These are phyloP conservation scores for Hyparrhenia diplandra DNA, from an alignment of 176 grass and related monocot species.

Conservation along the genomic window DNA sequence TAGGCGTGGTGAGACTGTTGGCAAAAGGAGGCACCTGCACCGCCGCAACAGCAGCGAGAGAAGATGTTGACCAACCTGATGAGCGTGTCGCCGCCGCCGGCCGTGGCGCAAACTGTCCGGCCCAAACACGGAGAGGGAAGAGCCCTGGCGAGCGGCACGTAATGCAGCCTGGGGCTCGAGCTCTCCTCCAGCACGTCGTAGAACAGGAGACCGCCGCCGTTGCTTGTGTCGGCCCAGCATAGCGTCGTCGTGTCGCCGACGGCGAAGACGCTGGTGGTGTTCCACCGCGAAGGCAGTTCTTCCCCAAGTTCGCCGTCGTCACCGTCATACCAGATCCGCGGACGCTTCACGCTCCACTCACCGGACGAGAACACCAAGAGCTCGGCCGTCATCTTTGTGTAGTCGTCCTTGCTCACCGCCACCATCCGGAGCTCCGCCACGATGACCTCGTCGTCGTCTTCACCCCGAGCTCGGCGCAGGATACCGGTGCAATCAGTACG, in stretches of 20 bases:
- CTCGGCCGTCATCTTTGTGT: not conserved
- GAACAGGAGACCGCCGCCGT: fast-evolving
- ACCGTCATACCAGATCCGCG: not conserved
- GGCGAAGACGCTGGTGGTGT: not conserved
- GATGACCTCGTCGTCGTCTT: not conserved
- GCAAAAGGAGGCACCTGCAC: not conserved
- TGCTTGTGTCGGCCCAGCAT: not conserved
- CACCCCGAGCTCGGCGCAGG: not conserved
- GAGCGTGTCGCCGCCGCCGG: too few relatives aligned
- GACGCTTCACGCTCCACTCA: not conserved
- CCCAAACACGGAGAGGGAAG: not conserved
- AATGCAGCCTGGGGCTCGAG: not conserved
- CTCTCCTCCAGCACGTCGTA: not conserved
- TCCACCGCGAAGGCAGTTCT: not conserved
- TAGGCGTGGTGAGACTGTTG: not conserved
- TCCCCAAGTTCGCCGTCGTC: too few relatives aligned
- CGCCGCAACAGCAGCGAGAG: not conserved
- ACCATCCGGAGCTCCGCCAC: not conserved
- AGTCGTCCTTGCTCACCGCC: too few relatives aligned
- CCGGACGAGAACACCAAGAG: not conserved
- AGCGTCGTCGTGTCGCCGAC: fast-evolving
- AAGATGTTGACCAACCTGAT: not conserved
- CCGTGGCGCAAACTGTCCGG: not conserved
- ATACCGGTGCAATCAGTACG: too few relatives aligned
- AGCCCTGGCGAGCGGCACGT: not conserved